These are phyloP conservation scores for Fusarium chaquense DNA, from an alignment of 2,329 filamentous ascomycete species.

Conservation along the genomic window DNA sequence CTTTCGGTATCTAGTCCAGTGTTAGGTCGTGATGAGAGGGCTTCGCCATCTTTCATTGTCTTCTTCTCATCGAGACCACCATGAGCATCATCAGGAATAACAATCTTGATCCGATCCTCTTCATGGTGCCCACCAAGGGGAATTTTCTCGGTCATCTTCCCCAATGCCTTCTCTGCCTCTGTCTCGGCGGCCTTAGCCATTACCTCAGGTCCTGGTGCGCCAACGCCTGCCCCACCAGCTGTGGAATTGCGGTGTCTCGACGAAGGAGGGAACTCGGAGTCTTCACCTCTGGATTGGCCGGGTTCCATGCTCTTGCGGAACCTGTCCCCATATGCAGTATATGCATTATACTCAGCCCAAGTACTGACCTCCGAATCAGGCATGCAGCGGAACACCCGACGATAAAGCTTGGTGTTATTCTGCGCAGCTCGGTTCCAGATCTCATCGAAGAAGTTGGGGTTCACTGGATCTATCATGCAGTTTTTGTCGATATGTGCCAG, in stretches of 20 bases:
- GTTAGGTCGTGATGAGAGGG: conserved; percentile 27
- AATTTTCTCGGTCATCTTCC: conserved; percentile 48
- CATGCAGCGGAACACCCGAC: conserved; percentile 95
- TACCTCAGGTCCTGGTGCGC: conserved; percentile 57
- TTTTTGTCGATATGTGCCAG: conserved; percentile 83
- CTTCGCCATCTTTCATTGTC: conserved; percentile 46
- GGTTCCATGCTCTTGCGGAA: conserved; percentile 77
- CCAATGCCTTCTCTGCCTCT: conserved; percentile 52
- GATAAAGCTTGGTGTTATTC: conserved; percentile 96
- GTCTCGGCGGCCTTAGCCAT: conserved; percentile 52
- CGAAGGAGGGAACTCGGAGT: conserved; percentile 61
- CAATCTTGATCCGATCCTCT: conserved; percentile 51
- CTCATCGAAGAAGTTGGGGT: conserved; percentile 84
- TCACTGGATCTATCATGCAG: conserved; percentile 93
- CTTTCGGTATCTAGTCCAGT: conserved; percentile 47
- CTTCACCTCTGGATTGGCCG: conserved; percentile 63
- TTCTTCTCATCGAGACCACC: conserved; percentile 58
- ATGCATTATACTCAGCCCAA: conserved; percentile 94
- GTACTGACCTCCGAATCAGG: conserved; percentile 93
- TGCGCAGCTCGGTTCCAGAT: conserved; percentile 88
- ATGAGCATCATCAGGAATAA: conserved; percentile 50
- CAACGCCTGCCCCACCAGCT: conserved; percentile 56
- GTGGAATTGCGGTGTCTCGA: conserved; percentile 49
- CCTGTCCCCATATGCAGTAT: conserved; percentile 78
- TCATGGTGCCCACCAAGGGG: conserved; percentile 33